These are phyloP conservation scores for Skeletonema potamos DNA, from an alignment of 108 stramenopile genomes.

Conservation along the genomic window DNA sequence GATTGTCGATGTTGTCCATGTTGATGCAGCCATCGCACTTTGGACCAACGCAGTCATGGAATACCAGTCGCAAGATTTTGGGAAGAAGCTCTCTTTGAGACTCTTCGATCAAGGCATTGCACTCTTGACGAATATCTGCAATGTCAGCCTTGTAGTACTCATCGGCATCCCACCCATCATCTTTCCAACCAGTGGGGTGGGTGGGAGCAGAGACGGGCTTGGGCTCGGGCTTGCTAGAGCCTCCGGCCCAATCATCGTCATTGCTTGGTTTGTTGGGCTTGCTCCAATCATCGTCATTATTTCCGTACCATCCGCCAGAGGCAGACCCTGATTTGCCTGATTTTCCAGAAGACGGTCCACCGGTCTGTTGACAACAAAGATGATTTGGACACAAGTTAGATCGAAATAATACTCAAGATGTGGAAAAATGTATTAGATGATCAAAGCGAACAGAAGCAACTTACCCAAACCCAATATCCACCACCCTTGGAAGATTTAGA, in stretches of 20 bases:
- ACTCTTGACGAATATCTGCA: conserved; percentile 1
- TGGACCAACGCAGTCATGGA: conserved; percentile 55
- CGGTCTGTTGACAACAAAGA: background rate
- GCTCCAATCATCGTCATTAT: background rate
- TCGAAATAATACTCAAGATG: background rate
- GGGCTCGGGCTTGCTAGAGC: background rate
- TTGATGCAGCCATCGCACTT: conserved; percentile 61
- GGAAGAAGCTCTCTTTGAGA: conserved; percentile 10
- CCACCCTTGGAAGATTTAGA: background rate
- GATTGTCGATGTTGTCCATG: conserved; percentile 47
- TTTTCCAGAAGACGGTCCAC: background rate
- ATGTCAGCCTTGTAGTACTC: conserved; percentile 25
- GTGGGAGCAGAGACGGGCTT: background rate
- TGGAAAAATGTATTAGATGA: background rate
- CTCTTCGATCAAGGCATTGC: background rate
- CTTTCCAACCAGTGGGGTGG: conserved; percentile 10
- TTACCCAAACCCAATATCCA: background rate
- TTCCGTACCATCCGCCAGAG: background rate
- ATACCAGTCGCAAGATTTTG: conserved; percentile 51
- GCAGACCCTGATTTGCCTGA: background rate
- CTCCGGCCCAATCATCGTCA: background rate
- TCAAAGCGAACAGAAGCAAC: background rate
- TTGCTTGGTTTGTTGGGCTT: background rate
- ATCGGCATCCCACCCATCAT: conserved; percentile 10
- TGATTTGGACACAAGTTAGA: background rate